A percentile compares a stretch with the other conserved stretches of the same genome.
phyloP scores from a whole-genome alignment of 768 basidiomycete genomes.

The Suillus bovinus region DNA sequence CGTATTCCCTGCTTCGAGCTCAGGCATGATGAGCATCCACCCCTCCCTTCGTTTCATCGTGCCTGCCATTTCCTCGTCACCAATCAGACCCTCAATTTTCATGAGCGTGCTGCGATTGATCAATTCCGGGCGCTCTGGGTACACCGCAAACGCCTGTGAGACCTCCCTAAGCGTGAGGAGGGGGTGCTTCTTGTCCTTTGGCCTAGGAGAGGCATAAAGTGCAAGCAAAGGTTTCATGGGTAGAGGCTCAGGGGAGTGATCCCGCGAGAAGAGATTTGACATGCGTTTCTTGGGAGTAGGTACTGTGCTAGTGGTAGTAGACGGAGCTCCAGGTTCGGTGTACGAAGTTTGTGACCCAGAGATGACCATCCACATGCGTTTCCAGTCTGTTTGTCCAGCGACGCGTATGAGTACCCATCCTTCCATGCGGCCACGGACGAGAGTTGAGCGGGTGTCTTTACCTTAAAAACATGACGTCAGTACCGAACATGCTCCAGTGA shows the following conservation, averaged over 20 bases:
- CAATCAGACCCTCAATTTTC: constrained; percentile 86
- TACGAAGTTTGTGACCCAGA: constrained; percentile 39
- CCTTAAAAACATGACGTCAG: constrained; percentile 30
- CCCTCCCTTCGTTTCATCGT: constrained; percentile 72
- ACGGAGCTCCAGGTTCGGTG: constrained; percentile 26
- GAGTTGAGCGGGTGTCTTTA: constrained; percentile 57
- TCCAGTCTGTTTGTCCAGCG: constrained; percentile 99
- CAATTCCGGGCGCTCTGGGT: constrained; percentile 92
- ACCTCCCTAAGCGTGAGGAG: constrained; percentile 68
- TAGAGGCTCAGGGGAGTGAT: constrained; percentile 35
- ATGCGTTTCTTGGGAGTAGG: constrained; percentile 48
- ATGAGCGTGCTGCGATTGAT: constrained; percentile 88
- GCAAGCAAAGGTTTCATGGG: constrained; percentile 46
- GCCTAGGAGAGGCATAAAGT: constrained; percentile 63
- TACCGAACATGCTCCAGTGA: constrained; percentile 27
- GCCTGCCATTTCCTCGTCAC: constrained; percentile 72
- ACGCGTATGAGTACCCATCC: constrained; percentile 90
- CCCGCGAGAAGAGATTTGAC: constrained; percentile 64
- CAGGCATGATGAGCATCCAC: constrained; percentile 92
- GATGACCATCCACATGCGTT: constrained; percentile 83
- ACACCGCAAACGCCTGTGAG: constrained; percentile 90
- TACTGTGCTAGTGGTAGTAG: constrained; percentile 8
- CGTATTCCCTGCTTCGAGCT: constrained; percentile 60
- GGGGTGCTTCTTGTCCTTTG: constrained; percentile 73
- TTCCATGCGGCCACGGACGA: constrained; percentile 76